Conservation (phyloP, 768 basidiomycete species). For the Russula compacta region DNA sequence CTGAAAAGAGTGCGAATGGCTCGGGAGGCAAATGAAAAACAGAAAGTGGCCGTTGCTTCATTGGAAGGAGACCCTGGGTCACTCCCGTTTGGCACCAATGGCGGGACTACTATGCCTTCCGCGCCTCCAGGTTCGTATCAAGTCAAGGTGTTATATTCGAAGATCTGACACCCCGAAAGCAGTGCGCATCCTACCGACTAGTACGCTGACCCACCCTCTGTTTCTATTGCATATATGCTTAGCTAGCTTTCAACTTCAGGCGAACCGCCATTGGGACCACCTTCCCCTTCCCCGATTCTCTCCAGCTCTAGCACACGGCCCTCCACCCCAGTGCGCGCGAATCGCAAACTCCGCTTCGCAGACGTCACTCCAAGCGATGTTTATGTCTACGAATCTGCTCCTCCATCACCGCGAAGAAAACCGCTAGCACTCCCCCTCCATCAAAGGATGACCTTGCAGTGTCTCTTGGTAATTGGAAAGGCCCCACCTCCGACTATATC, state of each 20-base stretch:
- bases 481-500: background rate
- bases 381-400: constrained; percentile 75
- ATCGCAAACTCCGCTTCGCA: constrained; percentile 62
- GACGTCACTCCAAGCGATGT: constrained; percentile 67
- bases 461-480: constrained; percentile 34
- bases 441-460: constrained; percentile 29
- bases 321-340: constrained; percentile 36
- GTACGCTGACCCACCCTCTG: background rate
- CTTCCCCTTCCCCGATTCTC: constrained; percentile 33
- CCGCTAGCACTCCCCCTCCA: constrained; percentile 50
- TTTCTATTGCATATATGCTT: background rate
- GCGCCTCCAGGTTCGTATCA: background rate
- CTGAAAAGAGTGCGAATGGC: constrained; percentile 46
- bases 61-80: background rate
- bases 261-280: background rate
- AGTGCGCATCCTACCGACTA: background rate
- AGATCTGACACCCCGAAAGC: background rate
- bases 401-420: constrained; percentile 60
- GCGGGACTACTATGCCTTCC: background rate
- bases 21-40: constrained; percentile 30
- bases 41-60: background rate
- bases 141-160: background rate
- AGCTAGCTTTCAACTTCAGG: background rate
- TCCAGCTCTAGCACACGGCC: constrained; percentile 48
- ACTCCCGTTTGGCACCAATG: background rate